Conservation (phyloP, 108 stramenopile species). For the Aurantiochytrium sp. region DNA sequence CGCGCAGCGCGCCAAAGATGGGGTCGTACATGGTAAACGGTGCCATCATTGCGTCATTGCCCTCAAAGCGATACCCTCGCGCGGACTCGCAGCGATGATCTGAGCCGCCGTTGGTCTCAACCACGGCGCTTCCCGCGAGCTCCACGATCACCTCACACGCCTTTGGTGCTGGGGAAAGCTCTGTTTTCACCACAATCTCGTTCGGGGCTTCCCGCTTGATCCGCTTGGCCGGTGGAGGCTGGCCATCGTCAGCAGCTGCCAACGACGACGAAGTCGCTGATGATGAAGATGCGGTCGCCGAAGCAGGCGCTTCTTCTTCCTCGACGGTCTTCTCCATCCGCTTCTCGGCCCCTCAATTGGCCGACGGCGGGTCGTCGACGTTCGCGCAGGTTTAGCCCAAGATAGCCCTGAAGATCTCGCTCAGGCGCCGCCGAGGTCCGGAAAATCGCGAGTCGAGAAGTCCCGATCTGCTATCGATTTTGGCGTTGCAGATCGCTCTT, state of each 20-base stretch:
- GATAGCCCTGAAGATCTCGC: too few relatives aligned
- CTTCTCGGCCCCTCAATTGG: too few relatives aligned
- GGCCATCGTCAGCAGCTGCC: background rate
- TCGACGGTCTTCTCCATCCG: too few relatives aligned
- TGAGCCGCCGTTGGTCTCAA: background rate
- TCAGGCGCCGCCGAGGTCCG: too few relatives aligned
- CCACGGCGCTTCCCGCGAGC: background rate
- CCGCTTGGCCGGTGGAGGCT: background rate
- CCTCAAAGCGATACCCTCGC: background rate
- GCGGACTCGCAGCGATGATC: background rate
- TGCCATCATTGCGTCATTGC: background rate
- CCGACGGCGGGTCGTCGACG: too few relatives aligned
- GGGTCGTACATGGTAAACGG: background rate
- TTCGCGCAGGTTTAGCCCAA: too few relatives aligned
- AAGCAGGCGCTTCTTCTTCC: too few relatives aligned
- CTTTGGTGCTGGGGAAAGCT: background rate
- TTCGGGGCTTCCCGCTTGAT: background rate
- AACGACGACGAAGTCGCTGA: too few relatives aligned
- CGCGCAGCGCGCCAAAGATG: background rate
- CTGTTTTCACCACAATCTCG: background rate
- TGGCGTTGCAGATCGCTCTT: too few relatives aligned
- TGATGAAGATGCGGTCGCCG: too few relatives aligned
- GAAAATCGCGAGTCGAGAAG: too few relatives aligned
- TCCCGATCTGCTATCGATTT: too few relatives aligned
- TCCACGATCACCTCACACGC: background rate